Evolutionary conservation across 2,329 filamentous ascomycete species (phyloP).

Genomic region (Magnaporthiopsis rhizophila): DNA sequence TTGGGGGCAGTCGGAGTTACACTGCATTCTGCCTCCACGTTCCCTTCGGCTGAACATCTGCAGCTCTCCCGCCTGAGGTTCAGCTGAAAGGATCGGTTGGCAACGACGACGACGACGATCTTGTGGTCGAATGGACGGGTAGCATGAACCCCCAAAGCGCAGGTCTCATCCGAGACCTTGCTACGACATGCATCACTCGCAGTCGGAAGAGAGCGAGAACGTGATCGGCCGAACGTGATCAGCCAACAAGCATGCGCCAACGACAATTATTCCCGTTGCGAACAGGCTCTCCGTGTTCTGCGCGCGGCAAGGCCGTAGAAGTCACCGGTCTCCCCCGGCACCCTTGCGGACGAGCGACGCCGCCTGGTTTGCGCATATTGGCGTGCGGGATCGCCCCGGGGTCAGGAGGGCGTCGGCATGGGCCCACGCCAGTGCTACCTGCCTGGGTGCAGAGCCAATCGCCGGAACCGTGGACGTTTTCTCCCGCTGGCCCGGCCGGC

Average conservation of each 20-base stretch:
- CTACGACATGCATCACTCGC: neutral
- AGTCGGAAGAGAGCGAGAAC: neutral
- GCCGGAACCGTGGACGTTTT: too few relatives aligned
- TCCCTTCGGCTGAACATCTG: neutral
- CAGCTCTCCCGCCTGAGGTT: neutral
- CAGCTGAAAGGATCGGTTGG: neutral
- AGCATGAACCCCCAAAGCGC: neutral
- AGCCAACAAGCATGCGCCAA: neutral
- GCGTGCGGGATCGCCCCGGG: too few relatives aligned
- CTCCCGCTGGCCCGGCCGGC: too few relatives aligned
- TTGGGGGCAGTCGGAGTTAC: neutral
- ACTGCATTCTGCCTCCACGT: neutral
- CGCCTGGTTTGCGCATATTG: too few relatives aligned
- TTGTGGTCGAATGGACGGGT: neutral
- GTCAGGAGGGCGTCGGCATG: too few relatives aligned
- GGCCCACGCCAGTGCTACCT: too few relatives aligned
- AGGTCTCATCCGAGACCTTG: neutral
- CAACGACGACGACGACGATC: neutral
- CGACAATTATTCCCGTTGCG: too few relatives aligned
- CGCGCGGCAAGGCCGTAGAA: too few relatives aligned
- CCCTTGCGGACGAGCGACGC: too few relatives aligned
- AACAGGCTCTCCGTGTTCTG: neutral
- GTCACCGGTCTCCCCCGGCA: too few relatives aligned
- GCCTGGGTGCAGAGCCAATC: too few relatives aligned
- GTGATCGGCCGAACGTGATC: neutral